phyloP scores from a whole-genome alignment of 208 protist species.

The Leptomonas pyrrhocoris region DNA sequence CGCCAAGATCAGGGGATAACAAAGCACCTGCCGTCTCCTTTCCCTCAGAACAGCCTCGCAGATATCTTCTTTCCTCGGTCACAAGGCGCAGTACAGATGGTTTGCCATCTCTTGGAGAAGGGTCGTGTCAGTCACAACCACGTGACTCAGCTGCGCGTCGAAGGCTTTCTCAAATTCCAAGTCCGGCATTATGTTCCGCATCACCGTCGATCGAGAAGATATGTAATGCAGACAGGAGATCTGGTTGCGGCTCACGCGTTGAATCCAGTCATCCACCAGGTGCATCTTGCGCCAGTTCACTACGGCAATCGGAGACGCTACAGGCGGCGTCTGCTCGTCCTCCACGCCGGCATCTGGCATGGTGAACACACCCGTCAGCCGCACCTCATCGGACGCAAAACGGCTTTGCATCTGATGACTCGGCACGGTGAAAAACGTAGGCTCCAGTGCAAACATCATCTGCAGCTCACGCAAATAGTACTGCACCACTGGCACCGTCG shows the following conservation, averaged over 20 bases:
- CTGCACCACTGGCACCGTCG: conserved; percentile 50
- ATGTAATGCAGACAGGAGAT: conserved; percentile 40
- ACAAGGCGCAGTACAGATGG: conserved; percentile 27
- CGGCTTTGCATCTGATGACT: conserved; percentile 22
- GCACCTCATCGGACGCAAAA: conserved; percentile 22
- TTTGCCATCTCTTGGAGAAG: conserved; percentile 44
- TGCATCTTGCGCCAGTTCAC: conserved; percentile 68
- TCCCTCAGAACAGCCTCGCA: no score
- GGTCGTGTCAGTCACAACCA: conserved; percentile 35
- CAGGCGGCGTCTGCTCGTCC: conserved; percentile 11
- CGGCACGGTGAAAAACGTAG: conserved; percentile 42
- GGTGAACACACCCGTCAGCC: conserved; percentile 6
- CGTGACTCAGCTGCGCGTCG: conserved; percentile 36
- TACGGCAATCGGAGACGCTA: conserved; percentile 28
- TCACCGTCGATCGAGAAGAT: conserved; percentile 29
- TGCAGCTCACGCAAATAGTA: conserved; percentile 48
- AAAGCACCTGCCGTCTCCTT: no score
- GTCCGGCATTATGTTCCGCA: conserved; percentile 30
- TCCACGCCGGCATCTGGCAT: conserved; percentile 1
- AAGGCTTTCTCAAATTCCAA: conserved; percentile 38
- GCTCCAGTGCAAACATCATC: conserved; percentile 32
- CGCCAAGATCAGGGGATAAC: no score
- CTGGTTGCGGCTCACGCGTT: conserved; percentile 39
- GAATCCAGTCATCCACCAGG: conserved; percentile 45
- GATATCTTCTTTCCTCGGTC: background rate